Conservation (phyloP, 1,284 basidiomycete species). For the Gastroboletus turbinatus region DNA sequence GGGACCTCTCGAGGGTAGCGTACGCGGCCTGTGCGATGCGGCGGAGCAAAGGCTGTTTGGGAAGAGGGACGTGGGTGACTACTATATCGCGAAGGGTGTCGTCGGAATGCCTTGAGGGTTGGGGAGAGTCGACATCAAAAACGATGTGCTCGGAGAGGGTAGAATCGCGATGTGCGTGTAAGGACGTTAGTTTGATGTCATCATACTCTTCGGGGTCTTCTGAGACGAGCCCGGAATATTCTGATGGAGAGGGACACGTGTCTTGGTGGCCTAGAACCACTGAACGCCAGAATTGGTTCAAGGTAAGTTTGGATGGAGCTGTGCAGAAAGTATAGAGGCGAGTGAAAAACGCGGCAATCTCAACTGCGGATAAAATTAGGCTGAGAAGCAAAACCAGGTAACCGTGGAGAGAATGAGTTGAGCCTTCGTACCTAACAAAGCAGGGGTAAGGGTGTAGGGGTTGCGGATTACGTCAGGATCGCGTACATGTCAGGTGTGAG, state of each 20-base stretch:
- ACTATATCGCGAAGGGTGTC: conserved; percentile 58
- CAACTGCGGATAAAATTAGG: conserved; percentile 55
- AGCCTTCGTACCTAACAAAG: conserved; percentile 63
- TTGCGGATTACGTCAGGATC: conserved; percentile 15
- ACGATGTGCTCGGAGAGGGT: conserved; percentile 55
- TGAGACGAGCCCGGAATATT: conserved; percentile 55
- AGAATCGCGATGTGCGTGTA: conserved; percentile 34
- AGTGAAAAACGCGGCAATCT: conserved; percentile 47
- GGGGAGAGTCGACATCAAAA: conserved; percentile 46
- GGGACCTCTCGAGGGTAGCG: conserved; percentile 55
- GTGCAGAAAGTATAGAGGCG: conserved; percentile 51
- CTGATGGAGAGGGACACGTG: conserved; percentile 28
- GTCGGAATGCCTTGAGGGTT: conserved; percentile 52
- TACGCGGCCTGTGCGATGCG: conserved; percentile 48
- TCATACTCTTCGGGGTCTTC: conserved; percentile 58
- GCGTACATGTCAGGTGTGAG: conserved; percentile 77
- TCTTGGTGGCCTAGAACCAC: conserved; percentile 51
- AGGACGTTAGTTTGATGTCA: conserved; percentile 28
- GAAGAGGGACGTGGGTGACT: conserved; percentile 13
- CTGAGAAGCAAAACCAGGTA: conserved; percentile 60
- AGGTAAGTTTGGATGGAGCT: conserved; percentile 43
- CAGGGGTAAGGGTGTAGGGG: conserved; percentile 13
- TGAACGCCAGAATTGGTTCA: conserved; percentile 53
- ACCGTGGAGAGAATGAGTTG: conserved; percentile 62
- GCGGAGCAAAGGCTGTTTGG: conserved; percentile 34